phyloP scores from a whole-genome alignment of 73 alveolate genomes.

The Paramecium caudatum region DNA sequence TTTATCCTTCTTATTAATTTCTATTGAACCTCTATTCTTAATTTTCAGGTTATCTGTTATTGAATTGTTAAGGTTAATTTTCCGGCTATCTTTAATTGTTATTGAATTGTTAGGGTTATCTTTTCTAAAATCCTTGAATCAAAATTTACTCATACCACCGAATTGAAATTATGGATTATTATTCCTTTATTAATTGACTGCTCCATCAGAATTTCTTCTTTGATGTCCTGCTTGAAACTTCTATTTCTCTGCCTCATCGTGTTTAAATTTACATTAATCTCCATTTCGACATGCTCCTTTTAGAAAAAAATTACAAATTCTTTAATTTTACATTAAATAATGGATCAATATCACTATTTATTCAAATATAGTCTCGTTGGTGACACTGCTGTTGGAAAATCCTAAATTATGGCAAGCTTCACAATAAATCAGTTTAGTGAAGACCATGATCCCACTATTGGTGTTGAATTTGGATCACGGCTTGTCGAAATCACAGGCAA shows the following conservation, averaged over 20 bases:
- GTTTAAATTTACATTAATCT: not conserved
- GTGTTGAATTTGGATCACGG: constrained; percentile 82
- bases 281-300: not conserved
- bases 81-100: not conserved
- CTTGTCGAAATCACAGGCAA: constrained; percentile 73
- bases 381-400: constrained; percentile 80
- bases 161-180: not conserved
- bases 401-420: constrained; percentile 75
- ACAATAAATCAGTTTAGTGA: constrained; percentile 78
- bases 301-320: too few species aligned
- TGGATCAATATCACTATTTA: constrained; percentile 65
- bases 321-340: not conserved
- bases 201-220: not conserved
- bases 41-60: not conserved
- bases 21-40: not conserved
- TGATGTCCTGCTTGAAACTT: not conserved
- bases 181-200: not conserved
- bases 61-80: not conserved
- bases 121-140: not conserved
- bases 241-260: not conserved
- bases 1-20: not conserved
- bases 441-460: constrained; percentile 82
- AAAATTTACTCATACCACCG: constrained; percentile 8
- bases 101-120: not conserved
- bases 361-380: constrained; percentile 74